A percentile compares a stretch with the other conserved stretches of the same genome.
Conservation (phyloP, 2,329 filamentous ascomycete species). For the Penicillium psychrosexuale region DNA sequence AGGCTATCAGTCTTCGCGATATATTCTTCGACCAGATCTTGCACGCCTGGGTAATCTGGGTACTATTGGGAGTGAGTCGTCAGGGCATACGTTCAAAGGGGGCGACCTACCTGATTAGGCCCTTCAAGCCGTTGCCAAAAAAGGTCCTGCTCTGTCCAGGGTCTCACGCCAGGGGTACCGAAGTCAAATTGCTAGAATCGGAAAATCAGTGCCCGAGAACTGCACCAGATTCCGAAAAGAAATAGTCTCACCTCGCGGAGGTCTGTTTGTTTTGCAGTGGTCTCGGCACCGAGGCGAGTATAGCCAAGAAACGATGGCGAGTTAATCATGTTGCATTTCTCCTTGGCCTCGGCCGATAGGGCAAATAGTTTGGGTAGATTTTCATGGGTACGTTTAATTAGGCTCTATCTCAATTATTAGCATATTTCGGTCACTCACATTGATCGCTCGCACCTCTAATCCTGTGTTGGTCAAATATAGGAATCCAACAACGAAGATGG, state of each 20-base stretch:
- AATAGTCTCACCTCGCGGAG: slow-evolving; percentile 29
- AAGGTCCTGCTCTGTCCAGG: slow-evolving; percentile 43
- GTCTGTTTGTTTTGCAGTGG: slow-evolving; percentile 31
- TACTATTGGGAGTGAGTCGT: slow-evolving; percentile 19
- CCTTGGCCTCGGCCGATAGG: slow-evolving; percentile 26
- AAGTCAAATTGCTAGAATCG: slow-evolving; percentile 46
- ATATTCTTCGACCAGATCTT: slow-evolving; percentile 47
- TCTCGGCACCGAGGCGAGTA: slow-evolving; percentile 36
- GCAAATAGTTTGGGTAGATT: slow-evolving; percentile 26
- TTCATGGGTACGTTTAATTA: slow-evolving; percentile 23
- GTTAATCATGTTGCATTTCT: slow-evolving; percentile 33
- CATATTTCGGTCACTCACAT: neutral
- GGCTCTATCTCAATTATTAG: slow-evolving; percentile 11
- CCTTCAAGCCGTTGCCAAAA: slow-evolving; percentile 40
- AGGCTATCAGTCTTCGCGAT: slow-evolving; percentile 49
- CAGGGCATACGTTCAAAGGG: neutral
- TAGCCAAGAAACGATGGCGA: slow-evolving; percentile 35
- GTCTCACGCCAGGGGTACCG: slow-evolving; percentile 30
- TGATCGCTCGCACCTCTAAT: slow-evolving; percentile 25
- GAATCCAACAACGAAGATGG: slow-evolving; percentile 37
- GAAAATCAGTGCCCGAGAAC: neutral
- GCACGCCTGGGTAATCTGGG: slow-evolving; percentile 22
- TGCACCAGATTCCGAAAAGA: neutral
- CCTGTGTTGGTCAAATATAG: slow-evolving; percentile 37
- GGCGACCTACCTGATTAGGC: slow-evolving; percentile 23